These are phyloP conservation scores for Penstemon davidsonii DNA, from an alignment of 257 asterid species.

Conservation along the genomic window DNA sequence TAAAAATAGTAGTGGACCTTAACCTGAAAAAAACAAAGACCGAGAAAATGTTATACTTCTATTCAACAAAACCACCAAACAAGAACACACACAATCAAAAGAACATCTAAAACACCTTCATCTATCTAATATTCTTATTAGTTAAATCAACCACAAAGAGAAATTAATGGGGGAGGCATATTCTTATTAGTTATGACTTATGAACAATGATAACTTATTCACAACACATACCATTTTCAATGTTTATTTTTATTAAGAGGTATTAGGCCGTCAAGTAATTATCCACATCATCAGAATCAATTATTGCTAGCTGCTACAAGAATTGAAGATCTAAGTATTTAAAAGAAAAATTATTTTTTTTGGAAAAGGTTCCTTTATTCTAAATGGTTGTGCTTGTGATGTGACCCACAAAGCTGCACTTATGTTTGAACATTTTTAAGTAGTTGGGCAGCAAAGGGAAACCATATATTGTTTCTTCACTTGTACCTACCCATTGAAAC, in stretches of 20 bases:
- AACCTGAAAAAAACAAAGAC: conserved; percentile 26
- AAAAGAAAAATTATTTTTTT: neutral
- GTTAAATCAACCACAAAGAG: neutral
- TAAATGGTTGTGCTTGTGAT: conserved; percentile 26
- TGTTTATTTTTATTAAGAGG: neutral
- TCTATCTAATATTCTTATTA: conserved; percentile 14
- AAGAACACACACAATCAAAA: neutral
- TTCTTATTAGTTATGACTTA: neutral
- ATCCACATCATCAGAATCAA: too few species aligned
- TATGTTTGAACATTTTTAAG: conserved; percentile 23
- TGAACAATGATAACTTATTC: neutral
- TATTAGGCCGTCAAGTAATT: neutral
- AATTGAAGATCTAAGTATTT: neutral
- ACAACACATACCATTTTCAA: neutral
- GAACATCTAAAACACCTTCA: neutral
- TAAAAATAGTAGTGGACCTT: conserved; percentile 3
- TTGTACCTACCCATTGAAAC: conserved; percentile 47
- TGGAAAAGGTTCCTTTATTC: conserved; percentile 19
- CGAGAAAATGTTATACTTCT: neutral
- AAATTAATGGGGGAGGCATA: neutral
- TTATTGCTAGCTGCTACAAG: neutral
- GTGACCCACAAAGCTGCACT: conserved; percentile 21
- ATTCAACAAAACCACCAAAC: conserved; percentile 19
- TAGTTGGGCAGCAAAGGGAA: conserved; percentile 32
- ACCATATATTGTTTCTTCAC: conserved; percentile 17